phyloP scores from a whole-genome alignment of 192 early-diverging fungal genomes.

The Coemansia reversa region DNA sequence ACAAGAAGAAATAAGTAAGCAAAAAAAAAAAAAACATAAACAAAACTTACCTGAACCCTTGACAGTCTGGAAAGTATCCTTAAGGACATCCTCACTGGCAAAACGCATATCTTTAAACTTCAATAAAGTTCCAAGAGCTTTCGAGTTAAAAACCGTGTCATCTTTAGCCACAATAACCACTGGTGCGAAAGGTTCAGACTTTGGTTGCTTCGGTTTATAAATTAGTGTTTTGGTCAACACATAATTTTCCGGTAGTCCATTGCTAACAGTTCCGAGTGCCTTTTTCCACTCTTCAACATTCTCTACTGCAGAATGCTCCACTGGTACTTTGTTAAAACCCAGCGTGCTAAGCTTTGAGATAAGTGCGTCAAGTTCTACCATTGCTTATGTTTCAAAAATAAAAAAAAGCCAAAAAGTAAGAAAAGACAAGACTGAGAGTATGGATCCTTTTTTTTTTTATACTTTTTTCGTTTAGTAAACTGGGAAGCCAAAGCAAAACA shows the following conservation, averaged over 20 bases:
- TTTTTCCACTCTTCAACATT: conserved; percentile 61
- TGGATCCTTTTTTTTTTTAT: conserved; percentile 1
- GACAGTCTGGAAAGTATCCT: conserved; percentile 52
- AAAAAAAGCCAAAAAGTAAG: background rate
- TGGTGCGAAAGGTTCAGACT: conserved; percentile 60
- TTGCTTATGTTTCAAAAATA: background rate
- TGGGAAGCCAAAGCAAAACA: too few species aligned
- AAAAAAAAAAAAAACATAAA: background rate
- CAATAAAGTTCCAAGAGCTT: conserved; percentile 56
- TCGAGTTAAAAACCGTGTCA: conserved; percentile 54
- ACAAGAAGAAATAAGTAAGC: background rate
- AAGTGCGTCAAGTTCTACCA: conserved; percentile 39
- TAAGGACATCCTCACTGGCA: conserved; percentile 67
- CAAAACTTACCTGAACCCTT: conserved; percentile 61
- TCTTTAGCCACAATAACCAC: conserved; percentile 65
- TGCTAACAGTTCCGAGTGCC: conserved; percentile 26
- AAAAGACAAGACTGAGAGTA: conserved; percentile 1
- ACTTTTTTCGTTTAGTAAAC: too few species aligned
- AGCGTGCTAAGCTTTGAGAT: conserved; percentile 41
- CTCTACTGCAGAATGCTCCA: conserved; percentile 58
- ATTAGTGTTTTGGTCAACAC: conserved; percentile 71
- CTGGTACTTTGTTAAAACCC: conserved; percentile 37
- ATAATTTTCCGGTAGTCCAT: conserved; percentile 32
- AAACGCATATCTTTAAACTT: conserved; percentile 72
- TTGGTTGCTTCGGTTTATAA: conserved; percentile 76